Evolutionary conservation across 139 green algal species (phyloP), one percentile per base, ranked within the genome.

Genomic region (Coelastrella sp.): DNA sequence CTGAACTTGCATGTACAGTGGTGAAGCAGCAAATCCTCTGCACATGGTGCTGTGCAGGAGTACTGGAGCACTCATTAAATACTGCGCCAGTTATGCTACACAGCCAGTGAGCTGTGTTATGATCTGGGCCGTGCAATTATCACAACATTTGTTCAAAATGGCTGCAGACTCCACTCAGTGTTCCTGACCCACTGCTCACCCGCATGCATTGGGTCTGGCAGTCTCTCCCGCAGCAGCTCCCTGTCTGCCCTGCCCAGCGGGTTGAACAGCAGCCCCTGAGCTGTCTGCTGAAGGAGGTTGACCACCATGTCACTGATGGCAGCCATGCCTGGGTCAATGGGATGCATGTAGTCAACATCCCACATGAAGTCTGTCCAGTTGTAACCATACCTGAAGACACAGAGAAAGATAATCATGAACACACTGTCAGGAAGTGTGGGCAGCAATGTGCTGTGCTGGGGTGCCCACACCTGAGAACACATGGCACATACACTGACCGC

Each of bases 321-420:
- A 16, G 59, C 60, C 87, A 91, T 91, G 79, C 87, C 87, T 4
- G 78, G 79, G 79, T 91, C 87, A 54, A 91, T 91, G 54, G 87
- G 87, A 64, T 91, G 87, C 87, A 91, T 91, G 79, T 83, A 91
- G 22, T 91, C 87, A 47, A 66, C 20, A 13, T 87, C 79, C 87
- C 87, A 91, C 79, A 91, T 87, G 79, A 88, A 87, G 87, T 91
- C 87, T 0, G 87, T 91, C 87, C 68, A 88, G 80, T 84, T 87
- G 68, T 83, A 88, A 17, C 79, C 66, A 54, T 88, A 64, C 20
- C 68, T 82, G 74, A 58, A 74, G 58, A 11, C 61, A 19, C 19
- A 75, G 20, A 54, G 56, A 68, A 4, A 3, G 11, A 71, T 2
- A 10, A 71, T 68, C 47, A 86, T 68, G 32, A 57, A 76, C 16